These are phyloP conservation scores for Leccinum uliginosum DNA, from an alignment of 768 basidiomycete genomes.

Conservation along the genomic window DNA sequence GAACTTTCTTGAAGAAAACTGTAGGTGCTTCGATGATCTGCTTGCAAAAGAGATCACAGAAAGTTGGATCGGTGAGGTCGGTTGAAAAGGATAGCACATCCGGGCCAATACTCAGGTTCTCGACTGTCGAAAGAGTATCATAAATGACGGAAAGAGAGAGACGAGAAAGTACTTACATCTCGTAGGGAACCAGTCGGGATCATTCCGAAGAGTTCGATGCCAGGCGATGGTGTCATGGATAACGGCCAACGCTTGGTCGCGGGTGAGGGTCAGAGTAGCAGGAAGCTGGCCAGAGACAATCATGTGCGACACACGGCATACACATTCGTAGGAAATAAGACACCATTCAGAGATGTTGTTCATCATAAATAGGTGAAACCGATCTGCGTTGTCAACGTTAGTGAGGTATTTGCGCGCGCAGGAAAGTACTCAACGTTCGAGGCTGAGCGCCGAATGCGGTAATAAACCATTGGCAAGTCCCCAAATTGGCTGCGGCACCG, in stretches of 20 bases:
- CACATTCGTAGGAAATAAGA: background rate
- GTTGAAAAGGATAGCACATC: background rate
- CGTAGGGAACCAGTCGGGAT: background rate
- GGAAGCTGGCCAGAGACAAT: background rate
- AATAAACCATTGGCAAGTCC: no score
- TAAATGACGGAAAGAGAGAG: background rate
- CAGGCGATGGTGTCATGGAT: background rate
- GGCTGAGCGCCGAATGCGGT: no score
- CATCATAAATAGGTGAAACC: background rate
- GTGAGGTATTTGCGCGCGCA: no score
- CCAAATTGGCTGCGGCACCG: no score
- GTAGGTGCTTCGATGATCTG: background rate
- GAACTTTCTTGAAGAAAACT: background rate
- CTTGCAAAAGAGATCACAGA: background rate
- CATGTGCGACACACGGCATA: background rate
- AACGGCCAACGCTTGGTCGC: background rate
- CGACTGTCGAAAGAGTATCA: background rate
- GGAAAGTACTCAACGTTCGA: no score
- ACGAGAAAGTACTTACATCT: background rate
- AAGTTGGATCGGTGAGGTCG: background rate
- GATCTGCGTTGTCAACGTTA: background rate
- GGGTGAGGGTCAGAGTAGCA: background rate
- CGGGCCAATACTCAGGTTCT: background rate
- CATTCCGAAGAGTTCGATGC: background rate
- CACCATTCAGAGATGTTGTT: background rate